phyloP scores from a whole-genome alignment of 371 early-diverging fungal species.

The Catenaria anguillulae region DNA sequence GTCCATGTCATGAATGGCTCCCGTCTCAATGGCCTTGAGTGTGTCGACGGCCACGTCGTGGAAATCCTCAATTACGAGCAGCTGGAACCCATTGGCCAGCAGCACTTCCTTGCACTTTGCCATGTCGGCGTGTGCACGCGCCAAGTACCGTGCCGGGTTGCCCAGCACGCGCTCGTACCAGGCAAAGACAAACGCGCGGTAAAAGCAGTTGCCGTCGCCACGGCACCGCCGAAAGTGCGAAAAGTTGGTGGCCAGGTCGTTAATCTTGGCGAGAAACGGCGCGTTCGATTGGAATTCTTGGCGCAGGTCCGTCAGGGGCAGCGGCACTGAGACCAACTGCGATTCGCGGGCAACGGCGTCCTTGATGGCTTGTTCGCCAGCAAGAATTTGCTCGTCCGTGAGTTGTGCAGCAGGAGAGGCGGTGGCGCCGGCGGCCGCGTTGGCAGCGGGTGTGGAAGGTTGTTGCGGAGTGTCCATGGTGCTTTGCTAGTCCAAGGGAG shows the following conservation, averaged over 20 bases:
- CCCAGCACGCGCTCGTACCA: constrained; percentile 44
- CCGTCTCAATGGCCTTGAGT: constrained; percentile 14
- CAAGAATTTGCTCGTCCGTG: constrained; percentile 46
- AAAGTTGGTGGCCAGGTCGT: not conserved
- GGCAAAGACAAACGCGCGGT: constrained; percentile 44
- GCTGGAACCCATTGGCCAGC: constrained; percentile 34
- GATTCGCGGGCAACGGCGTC: constrained; percentile 35
- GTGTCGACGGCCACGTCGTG: constrained; percentile 35
- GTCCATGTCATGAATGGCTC: constrained; percentile 18
- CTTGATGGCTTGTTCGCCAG: constrained; percentile 42
- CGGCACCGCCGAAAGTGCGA: constrained; percentile 37
- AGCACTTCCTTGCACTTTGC: constrained; percentile 31
- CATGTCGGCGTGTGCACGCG: constrained; percentile 23
- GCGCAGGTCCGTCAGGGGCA: constrained; percentile 28
- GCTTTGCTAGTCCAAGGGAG: too few relatives aligned
- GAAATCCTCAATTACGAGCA: constrained; percentile 46
- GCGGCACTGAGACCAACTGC: constrained; percentile 39
- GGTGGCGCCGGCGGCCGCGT: too few relatives aligned
- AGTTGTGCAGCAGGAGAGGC: too few relatives aligned
- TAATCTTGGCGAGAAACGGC: not conserved
- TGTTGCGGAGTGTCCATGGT: too few relatives aligned
- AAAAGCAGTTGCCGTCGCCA: constrained; percentile 59
- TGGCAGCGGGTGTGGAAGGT: too few relatives aligned
- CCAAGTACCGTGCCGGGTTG: constrained; percentile 15
- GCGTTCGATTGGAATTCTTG: constrained; percentile 20